A percentile compares a stretch with the other conserved stretches of the same genome.
These are phyloP conservation scores for Leccinum obscurum DNA, from an alignment of 768 basidiomycete genomes.

Conservation along the genomic window DNA sequence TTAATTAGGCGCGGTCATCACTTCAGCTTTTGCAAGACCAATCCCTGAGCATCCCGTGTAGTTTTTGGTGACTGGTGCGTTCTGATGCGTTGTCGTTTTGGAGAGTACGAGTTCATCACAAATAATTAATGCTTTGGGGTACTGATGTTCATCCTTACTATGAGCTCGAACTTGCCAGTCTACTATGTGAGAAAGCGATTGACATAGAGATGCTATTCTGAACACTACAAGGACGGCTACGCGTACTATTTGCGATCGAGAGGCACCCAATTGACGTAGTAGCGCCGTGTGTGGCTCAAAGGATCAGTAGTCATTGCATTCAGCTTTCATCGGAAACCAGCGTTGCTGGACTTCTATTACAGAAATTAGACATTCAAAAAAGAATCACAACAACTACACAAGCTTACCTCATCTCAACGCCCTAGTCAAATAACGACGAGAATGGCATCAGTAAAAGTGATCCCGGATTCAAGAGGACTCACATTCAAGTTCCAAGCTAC, in stretches of 20 bases:
- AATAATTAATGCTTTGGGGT: too few relatives aligned
- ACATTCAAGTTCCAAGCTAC: constrained; percentile 15
- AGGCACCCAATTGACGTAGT: background rate
- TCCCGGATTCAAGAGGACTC: background rate
- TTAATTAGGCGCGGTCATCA: too few relatives aligned
- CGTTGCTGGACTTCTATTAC: constrained; percentile 2
- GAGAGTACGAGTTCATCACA: too few relatives aligned
- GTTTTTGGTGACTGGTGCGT: background rate
- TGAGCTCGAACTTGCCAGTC: too few relatives aligned
- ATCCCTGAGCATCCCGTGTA: too few relatives aligned
- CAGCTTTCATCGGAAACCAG: constrained; percentile 10
- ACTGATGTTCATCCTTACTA: background rate
- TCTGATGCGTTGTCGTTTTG: too few relatives aligned
- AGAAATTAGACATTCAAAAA: background rate
- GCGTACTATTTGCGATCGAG: background rate
- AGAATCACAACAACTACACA: too few relatives aligned
- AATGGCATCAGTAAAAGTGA: background rate
- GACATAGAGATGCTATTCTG: too few relatives aligned
- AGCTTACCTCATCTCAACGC: constrained; percentile 13
- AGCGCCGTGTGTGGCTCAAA: background rate
- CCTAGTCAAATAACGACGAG: background rate
- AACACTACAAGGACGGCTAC: too few relatives aligned
- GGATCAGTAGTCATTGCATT: background rate
- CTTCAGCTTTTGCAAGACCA: too few relatives aligned
- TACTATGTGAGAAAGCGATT: background rate